These are phyloP conservation scores for Lasiosphaeria ovina DNA, from an alignment of 495 filamentous ascomycete genomes.

Conservation along the genomic window DNA sequence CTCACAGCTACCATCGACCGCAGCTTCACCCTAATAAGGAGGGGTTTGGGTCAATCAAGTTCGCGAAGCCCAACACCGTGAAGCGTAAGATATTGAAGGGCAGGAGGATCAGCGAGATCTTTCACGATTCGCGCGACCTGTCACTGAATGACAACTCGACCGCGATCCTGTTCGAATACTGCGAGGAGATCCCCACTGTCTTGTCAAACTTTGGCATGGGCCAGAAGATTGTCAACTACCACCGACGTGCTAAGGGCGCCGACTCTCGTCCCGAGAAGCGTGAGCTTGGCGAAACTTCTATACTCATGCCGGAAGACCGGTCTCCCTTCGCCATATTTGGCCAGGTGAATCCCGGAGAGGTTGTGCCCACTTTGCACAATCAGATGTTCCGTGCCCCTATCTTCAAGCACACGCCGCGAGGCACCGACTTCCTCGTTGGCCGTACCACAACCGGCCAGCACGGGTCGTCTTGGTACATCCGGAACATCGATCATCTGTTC, in stretches of 20 bases:
- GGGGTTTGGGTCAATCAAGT: slow-evolving; percentile 49
- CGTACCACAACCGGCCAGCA: slow-evolving; percentile 70
- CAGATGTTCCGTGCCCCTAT: slow-evolving; percentile 92
- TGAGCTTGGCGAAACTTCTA: slow-evolving; percentile 75
- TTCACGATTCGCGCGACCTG: slow-evolving; percentile 70
- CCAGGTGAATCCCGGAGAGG: slow-evolving; percentile 83
- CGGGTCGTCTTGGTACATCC: slow-evolving; percentile 74
- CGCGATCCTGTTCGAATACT: slow-evolving; percentile 87
- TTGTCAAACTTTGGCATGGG: slow-evolving; percentile 98
- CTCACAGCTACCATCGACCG: slow-evolving; percentile 89
- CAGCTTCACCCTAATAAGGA: slow-evolving; percentile 56
- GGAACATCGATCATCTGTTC: slow-evolving; percentile 84
- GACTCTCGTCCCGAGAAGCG: slow-evolving; percentile 54
- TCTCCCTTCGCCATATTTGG: slow-evolving; percentile 96
- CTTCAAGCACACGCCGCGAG: slow-evolving; percentile 77
- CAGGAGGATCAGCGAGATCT: slow-evolving; percentile 71
- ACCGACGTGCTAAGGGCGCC: slow-evolving; percentile 79
- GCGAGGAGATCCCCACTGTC: slow-evolving; percentile 85
- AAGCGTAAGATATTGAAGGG: slow-evolving; percentile 80
- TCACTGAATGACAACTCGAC: slow-evolving; percentile 84
- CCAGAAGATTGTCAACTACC: slow-evolving; percentile 91
- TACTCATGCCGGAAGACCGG: slow-evolving; percentile 88
- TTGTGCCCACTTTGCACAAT: slow-evolving; percentile 86
- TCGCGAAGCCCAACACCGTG: slow-evolving; percentile 61
- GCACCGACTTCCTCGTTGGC: slow-evolving; percentile 84